Base-by-base conservation (phyloP, 2,329 filamentous ascomycete genomes). In the Phialocephala subalpina region DNA sequence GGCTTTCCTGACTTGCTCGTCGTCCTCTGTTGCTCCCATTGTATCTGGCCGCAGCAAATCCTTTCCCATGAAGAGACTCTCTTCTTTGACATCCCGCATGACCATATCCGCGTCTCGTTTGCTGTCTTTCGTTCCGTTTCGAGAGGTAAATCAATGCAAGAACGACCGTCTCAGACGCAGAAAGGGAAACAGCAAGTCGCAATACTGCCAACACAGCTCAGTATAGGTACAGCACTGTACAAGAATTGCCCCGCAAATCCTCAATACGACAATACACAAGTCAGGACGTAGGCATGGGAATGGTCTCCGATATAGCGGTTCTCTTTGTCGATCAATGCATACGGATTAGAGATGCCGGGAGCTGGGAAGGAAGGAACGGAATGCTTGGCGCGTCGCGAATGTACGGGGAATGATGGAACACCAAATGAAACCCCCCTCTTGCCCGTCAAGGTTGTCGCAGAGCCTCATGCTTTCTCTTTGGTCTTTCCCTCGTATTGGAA, bases 311-410 rank as follows among this genome's bases (percentile, higher is more conserved):
- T 57, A 57, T 56, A 56, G 20, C 35, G 27, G 20, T 14, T 14
- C 2, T 22, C 29, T 14, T 22, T 20, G 55, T 14, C 7, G 33
- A 57, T 57, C 55, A 57, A 57, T 57, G 55, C 55, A 57, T 3
- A 22, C n/a, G 45, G 45, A 18, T 22, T 6, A 22, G n/a, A 47
- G 25, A 36, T 18, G 52, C 35, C 29, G 55, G 49, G 22, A 49
- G 16, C 4, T 27, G 11, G 47, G 22, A 52, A 4, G 49, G 49
- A 53, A 53, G 49, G 49, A 53, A 53, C 25, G 49, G 49, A 53
- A 53, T 53, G 49, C 55, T 57, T 57, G 55, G 55, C 55, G 55
- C n/a, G 55, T 57, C 29, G 16, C 55, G 33, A 22, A 35, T 33
- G 20, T 36, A 22, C 53, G 27, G n/a, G 27, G 53, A 52, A 52